Evolutionary conservation across 805 yeast species (phyloP), one percentile per base, ranked within the genome.

Genomic region (Metschnikowia koreensis): DNA sequence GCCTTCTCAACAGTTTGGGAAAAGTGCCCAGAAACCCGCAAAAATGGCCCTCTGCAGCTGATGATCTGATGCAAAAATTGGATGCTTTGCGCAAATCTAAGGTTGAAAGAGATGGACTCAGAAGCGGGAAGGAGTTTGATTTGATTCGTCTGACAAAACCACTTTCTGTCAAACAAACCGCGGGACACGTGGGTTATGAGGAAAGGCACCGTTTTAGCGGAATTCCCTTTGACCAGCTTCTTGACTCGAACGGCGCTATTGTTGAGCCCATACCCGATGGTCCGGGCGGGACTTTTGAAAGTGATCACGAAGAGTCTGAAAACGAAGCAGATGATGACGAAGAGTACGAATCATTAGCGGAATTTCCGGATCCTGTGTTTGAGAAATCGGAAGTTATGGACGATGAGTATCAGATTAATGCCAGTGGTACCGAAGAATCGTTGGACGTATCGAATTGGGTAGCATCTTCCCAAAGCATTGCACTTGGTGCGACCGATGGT

Each of bases 171-270:
- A 50, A 50, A 26, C 44, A 37, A 43, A 46, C 39, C 7, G 53
- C 53, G 6, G 53, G 53, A 13, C 53, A 46, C 38, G 53, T 50
- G 17, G 53, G 53, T 3, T 50, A 45, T 36, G 49, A 46, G 46
- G 53, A 45, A 36, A 17, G 53, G 12, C 49, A 50, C 33, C 48
- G 53, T 9, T 50, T 50, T 13, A 41, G 48, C 16, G 52, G 48
- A 10, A 44, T 49, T 28, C 52, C 44, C 8, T 49, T 49, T n/a
- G 48, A 49, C 38, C 40, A 49, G 27, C 45, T 49, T 17, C 40
- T 49, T 17, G 48, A 44, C 40, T 22, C 45, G 28, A 45, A 41
- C 31, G 46, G 36, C 2, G 22, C 46, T 2, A 10, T 27, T 27
- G 22, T 33, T 5, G 47, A 48, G 39, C 9, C 31, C 16, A 29